Evolutionary conservation across 257 asterid genomes (phyloP).

Genomic region (Solanum peruvianum): DNA sequence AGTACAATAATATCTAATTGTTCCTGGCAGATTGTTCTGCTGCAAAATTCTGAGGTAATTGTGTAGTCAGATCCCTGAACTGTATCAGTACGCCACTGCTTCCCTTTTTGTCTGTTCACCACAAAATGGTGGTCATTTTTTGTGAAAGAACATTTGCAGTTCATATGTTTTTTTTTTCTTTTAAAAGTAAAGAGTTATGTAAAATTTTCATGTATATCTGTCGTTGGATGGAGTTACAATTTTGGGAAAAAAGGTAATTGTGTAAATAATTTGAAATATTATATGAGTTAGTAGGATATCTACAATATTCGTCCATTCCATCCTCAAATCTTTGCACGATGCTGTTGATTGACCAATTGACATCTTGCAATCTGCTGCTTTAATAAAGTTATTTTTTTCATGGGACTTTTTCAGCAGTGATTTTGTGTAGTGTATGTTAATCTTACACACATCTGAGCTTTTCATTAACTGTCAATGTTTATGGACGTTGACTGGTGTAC

Average conservation of each 20-base stretch:
- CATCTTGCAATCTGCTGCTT: not conserved
- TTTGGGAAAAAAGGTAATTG: not conserved
- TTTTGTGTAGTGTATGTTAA: not conserved
- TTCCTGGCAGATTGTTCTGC: slow-evolving; percentile 8
- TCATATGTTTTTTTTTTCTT: not conserved
- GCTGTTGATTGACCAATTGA: not conserved
- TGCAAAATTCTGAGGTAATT: slow-evolving; percentile 25
- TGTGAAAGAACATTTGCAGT: not conserved
- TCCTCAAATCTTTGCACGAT: not conserved
- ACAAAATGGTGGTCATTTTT: not conserved
- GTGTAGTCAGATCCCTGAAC: slow-evolving; percentile 7
- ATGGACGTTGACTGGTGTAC: not conserved
- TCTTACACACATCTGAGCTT: not conserved
- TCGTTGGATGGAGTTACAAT: not conserved
- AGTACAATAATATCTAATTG: slow-evolving; percentile 1
- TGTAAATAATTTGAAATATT: not conserved
- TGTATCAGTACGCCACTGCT: not conserved
- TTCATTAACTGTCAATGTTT: not conserved
- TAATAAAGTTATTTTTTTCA: not conserved
- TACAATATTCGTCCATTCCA: not conserved
- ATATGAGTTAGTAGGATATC: not conserved
- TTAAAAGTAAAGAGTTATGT: not conserved
- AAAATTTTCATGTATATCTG: not conserved
- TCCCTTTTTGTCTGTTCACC: not conserved
- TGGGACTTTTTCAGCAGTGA: not conserved